phyloP scores from a whole-genome alignment of 495 filamentous ascomycete genomes.

The Lophium mytilinum region DNA sequence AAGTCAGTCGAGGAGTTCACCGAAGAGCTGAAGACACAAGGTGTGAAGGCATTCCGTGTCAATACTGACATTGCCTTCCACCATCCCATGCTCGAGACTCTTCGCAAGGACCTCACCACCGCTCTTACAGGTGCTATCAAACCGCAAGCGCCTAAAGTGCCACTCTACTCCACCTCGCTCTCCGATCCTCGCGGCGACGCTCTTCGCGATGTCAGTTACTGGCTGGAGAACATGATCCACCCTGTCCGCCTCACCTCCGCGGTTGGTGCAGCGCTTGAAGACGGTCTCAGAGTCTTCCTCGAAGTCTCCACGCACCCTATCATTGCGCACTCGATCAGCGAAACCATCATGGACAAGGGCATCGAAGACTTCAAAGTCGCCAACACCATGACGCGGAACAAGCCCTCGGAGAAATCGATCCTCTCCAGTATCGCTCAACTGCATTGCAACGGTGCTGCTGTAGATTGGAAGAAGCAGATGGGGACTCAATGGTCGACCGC shows the following conservation, averaged over 20 bases:
- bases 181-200: conserved; percentile 19
- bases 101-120: conserved; percentile 26
- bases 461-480: conserved; percentile 41
- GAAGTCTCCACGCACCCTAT: conserved; percentile 36
- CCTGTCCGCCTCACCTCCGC: conserved; percentile 29
- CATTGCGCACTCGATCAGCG: conserved; percentile 32
- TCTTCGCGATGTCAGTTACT: conserved; percentile 26
- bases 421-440: conserved; percentile 40
- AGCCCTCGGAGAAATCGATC: conserved; percentile 39
- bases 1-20: conserved; percentile 20
- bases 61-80: conserved; percentile 34
- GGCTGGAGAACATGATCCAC: conserved; percentile 29
- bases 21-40: conserved; percentile 10
- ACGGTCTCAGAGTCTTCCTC: conserved; percentile 30
- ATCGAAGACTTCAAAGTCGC: conserved; percentile 30
- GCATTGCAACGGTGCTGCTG: conserved; percentile 36
- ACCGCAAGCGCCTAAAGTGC: conserved; percentile 22
- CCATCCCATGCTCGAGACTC: conserved; percentile 29
- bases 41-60: conserved; percentile 28
- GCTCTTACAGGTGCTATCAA: conserved; percentile 19
- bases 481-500: conserved; percentile 34
- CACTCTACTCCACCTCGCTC: conserved; percentile 36
- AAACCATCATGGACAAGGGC: conserved; percentile 30
- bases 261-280: conserved; percentile 32
- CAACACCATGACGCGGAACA: conserved; percentile 34